These are phyloP conservation scores for Moringa oleifera DNA, from an alignment of 345 rosid genomes.

Conservation along the genomic window DNA sequence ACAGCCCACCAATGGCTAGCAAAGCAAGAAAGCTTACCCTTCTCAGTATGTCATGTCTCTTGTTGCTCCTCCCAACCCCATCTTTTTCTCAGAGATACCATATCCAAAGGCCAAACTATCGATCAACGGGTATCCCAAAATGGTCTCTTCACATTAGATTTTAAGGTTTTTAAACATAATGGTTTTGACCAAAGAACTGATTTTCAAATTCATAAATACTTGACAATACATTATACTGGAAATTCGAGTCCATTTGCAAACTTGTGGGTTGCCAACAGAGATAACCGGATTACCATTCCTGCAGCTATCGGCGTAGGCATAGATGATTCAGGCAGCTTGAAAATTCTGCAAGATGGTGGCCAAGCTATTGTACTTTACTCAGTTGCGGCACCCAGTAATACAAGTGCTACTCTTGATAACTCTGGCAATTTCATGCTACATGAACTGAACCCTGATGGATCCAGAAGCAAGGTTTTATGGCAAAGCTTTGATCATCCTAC, in stretches of 20 bases:
- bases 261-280: constrained; percentile 33
- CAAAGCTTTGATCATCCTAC: no score
- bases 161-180: no score
- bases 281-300: constrained; percentile 16
- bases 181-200: no score
- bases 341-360: constrained; percentile 12
- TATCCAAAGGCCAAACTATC: constrained; percentile 23
- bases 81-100: constrained; percentile 14
- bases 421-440: constrained; percentile 34
- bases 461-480: no score
- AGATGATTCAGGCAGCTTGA: constrained; percentile 26
- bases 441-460: no score
- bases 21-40: no score
- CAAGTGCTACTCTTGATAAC: constrained; percentile 27
- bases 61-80: no score
- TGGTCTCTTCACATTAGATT: constrained; percentile 26
- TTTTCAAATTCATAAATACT: no score
- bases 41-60: no score
- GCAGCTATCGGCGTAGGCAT: constrained; percentile 23
- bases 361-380: constrained; percentile 18
- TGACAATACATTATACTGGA: constrained; percentile 18
- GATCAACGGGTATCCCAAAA: no score
- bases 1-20: no score
- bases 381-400: constrained; percentile 12
- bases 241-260: constrained; percentile 7